Evolutionary conservation across 192 early-diverging fungal genomes (phyloP), one percentile per base, ranked within the genome.

Genomic region (Chytriomyces hyalinus): DNA sequence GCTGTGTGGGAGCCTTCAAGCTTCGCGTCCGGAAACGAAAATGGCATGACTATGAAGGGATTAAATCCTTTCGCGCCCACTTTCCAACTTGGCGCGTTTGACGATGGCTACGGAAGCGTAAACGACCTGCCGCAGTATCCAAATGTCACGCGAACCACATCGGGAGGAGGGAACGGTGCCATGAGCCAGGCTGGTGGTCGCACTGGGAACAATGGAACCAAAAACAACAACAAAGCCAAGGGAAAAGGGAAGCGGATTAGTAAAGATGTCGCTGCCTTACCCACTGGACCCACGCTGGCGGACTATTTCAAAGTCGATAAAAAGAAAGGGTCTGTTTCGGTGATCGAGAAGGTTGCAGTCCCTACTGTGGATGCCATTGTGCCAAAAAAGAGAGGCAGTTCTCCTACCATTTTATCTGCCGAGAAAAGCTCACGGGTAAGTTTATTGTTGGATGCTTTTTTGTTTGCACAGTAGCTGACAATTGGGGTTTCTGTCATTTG

Each of bases 291-390:
- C 15, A 75, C 73, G 7, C 36, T 75, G 43, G 73, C 73, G 11
- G 73, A 75, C 36, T 75, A 65, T 36, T 49, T 75, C 48, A 75
- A 75, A 53, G 73, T 75, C 15, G 73, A 75, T 51, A 64, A 66
- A 24, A 75, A 66, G 73, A 75, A 66, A 48, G 73, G 73, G 6
- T 7, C 60, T 51, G 73, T 75, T 47, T 61, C 28, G 0, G 73
- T 65, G 46, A 51, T 59, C 8, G 70, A 70, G 20, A 70, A 70
- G 26, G 22, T 7, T 11, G 47, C 10, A 15, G 1, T 15, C 10
- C 13, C 7, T 9, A 26, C 10, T 4, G 65, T 13, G 11, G 69
- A 13, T 53, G 49, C 47, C 11, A 6, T 11, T 3, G 63, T 15
- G 63, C 15, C 17, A 13, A 9, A 26, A 13, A 22, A 70, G 47